Evolutionary conservation across 345 rosid species (phyloP).

Genomic region (Populus euphratica): DNA sequence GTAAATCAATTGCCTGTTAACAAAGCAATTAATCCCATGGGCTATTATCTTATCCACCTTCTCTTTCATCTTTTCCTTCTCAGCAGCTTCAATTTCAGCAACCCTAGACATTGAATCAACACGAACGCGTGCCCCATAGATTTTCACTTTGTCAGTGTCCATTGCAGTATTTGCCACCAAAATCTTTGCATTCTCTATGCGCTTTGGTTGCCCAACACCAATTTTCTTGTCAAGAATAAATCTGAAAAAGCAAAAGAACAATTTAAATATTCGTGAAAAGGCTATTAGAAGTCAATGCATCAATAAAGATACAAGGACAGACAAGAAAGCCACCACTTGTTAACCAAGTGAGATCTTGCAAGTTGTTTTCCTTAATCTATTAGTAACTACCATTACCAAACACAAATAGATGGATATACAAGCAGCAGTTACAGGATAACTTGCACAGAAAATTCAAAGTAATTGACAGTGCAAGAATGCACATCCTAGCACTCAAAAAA

Average conservation of each 20-base stretch:
- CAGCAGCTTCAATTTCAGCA: conserved; percentile 98
- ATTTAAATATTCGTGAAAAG: no score
- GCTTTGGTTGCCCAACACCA: conserved; percentile 94
- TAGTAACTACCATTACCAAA: no score
- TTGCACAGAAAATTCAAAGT: no score
- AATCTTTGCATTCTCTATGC: conserved; percentile 90
- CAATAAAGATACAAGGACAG: no score
- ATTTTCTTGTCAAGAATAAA: conserved; percentile 99
- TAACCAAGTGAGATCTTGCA: no score
- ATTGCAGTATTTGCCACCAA: conserved; percentile 98
- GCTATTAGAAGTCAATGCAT: not conserved
- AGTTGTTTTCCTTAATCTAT: no score
- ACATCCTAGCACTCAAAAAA: no score
- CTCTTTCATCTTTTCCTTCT: conserved; percentile 96
- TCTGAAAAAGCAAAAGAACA: conserved; percentile 29
- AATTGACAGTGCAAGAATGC: no score
- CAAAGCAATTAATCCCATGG: conserved; percentile 95
- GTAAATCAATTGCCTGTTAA: conserved; percentile 97
- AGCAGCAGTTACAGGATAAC: no score
- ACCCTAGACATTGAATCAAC: conserved; percentile 97
- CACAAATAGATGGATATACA: no score
- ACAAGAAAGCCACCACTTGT: no score
- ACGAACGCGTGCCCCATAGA: conserved; percentile 98
- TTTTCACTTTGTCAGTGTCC: conserved; percentile 99
- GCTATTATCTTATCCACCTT: conserved; percentile 90